phyloP scores from a whole-genome alignment of 495 filamentous ascomycete species.

The Neurospora tetraspora region DNA sequence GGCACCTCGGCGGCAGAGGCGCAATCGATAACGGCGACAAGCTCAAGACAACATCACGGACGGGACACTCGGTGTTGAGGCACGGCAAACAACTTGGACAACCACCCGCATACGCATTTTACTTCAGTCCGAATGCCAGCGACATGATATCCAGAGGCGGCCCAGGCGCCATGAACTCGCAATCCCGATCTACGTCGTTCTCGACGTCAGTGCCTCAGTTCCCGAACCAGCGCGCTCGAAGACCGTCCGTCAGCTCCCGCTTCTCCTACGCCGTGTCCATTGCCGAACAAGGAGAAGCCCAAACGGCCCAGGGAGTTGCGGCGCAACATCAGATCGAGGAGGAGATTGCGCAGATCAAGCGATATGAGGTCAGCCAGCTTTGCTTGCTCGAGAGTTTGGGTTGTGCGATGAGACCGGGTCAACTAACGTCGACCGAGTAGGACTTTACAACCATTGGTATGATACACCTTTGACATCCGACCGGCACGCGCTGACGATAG shows the following conservation, averaged over 20 bases:
- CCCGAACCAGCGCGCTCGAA: constrained; percentile 33
- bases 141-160: constrained; percentile 14
- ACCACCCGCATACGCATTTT: background rate
- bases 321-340: constrained; percentile 66
- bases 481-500: constrained; percentile 3
- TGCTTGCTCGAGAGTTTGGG: background rate
- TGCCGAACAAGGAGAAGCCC: constrained; percentile 48
- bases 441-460: constrained; percentile 86
- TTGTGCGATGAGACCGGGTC: background rate
- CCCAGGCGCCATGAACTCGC: constrained; percentile 23
- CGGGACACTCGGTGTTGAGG: background rate
- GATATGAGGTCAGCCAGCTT: constrained; percentile 62
- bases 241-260: constrained; percentile 57
- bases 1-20: background rate
- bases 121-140: constrained; percentile 10
- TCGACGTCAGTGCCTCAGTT: constrained; percentile 25
- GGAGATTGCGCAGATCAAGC: constrained; percentile 94
- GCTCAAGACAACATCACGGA: background rate
- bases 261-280: constrained; percentile 60
- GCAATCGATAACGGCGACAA: background rate
- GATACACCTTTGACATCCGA: background rate
- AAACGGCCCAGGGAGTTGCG: constrained; percentile 25
- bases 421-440: constrained; percentile 12
- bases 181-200: constrained; percentile 42
- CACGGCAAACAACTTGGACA: background rate